phyloP scores from a whole-genome alignment of 140 eudicot species.

The Stevia rebaudiana region DNA sequence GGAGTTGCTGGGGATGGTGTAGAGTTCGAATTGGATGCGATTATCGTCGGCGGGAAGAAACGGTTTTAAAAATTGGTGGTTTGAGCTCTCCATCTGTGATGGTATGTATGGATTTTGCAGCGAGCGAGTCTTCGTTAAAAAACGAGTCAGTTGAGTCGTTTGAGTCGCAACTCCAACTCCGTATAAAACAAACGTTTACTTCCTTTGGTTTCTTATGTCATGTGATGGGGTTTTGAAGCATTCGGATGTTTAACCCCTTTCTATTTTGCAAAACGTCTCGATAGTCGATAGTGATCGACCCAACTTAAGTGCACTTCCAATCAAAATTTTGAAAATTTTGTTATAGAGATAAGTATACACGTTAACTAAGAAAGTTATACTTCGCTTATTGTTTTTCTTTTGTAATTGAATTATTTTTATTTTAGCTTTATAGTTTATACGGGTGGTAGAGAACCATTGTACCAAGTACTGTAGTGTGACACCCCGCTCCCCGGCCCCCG shows the following conservation, averaged over 20 bases:
- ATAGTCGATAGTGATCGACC: too few relatives aligned
- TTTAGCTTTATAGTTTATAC: too few relatives aligned
- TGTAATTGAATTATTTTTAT: too few relatives aligned
- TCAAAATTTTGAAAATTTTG: too few relatives aligned
- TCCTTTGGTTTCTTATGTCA: not conserved
- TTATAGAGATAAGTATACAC: too few relatives aligned
- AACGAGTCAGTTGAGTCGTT: conserved; percentile 26
- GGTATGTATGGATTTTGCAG: conserved; percentile 26
- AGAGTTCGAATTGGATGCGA: conserved; percentile 58
- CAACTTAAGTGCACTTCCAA: too few relatives aligned
- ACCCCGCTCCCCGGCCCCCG: too few relatives aligned
- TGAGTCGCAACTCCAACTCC: not conserved
- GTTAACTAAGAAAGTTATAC: too few relatives aligned
- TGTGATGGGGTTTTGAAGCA: not conserved
- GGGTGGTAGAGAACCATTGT: too few relatives aligned
- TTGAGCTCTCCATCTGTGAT: conserved; percentile 33
- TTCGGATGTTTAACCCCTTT: not conserved
- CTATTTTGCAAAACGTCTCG: not conserved
- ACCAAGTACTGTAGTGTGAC: too few relatives aligned
- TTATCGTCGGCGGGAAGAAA: conserved; percentile 54
- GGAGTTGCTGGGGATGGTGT: conserved; percentile 78
- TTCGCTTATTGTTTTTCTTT: too few relatives aligned
- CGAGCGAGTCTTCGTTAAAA: conserved; percentile 22
- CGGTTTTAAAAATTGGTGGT: conserved; percentile 37
- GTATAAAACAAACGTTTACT: not conserved